These are phyloP conservation scores for Chernovozyma aurita DNA, from an alignment of 1,139 yeast genomes.

Conservation along the genomic window DNA sequence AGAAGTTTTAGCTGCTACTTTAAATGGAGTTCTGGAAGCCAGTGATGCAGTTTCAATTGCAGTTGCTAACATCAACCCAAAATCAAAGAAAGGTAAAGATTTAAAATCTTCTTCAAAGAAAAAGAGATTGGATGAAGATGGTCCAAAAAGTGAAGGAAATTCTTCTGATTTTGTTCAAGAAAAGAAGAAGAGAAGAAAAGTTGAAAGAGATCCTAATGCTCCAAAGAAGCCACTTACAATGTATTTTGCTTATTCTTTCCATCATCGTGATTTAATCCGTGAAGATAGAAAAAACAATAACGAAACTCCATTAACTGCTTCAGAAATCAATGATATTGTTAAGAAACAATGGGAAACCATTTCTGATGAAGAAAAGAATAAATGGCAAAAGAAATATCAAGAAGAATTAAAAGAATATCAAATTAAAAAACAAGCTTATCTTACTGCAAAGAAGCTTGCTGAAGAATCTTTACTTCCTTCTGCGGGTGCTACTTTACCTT, in stretches of 20 bases:
- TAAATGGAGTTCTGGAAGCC: slow-evolving; percentile 20
- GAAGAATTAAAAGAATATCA: slow-evolving; percentile 63
- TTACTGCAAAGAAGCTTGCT: slow-evolving; percentile 35
- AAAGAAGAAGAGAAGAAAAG: slow-evolving; percentile 42
- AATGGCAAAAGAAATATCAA: slow-evolving; percentile 73
- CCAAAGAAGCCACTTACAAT: slow-evolving; percentile 72
- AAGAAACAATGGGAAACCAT: slow-evolving; percentile 75
- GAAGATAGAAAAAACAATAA: slow-evolving; percentile 61
- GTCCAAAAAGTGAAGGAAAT: not conserved
- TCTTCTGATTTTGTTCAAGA: slow-evolving; percentile 10
- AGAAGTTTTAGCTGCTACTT: slow-evolving; percentile 30
- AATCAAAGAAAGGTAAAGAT: slow-evolving; percentile 1
- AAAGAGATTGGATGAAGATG: not conserved
- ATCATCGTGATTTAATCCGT: slow-evolving; percentile 57
- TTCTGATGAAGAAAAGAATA: slow-evolving; percentile 60
- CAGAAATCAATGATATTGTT: slow-evolving; percentile 74
- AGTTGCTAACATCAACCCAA: slow-evolving; percentile 8
- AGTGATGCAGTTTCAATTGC: slow-evolving; percentile 8
- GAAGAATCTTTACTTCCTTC: slow-evolving; percentile 3
- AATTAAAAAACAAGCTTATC: slow-evolving; percentile 58
- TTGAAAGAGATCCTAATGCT: slow-evolving; percentile 55
- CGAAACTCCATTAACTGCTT: slow-evolving; percentile 60
- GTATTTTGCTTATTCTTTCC: slow-evolving; percentile 72
- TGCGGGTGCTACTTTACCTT: slow-evolving; percentile 11
- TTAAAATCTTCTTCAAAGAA: not conserved